Conservation (phyloP, 2,329 filamentous ascomycete species). For the Piedraia hortae region DNA sequence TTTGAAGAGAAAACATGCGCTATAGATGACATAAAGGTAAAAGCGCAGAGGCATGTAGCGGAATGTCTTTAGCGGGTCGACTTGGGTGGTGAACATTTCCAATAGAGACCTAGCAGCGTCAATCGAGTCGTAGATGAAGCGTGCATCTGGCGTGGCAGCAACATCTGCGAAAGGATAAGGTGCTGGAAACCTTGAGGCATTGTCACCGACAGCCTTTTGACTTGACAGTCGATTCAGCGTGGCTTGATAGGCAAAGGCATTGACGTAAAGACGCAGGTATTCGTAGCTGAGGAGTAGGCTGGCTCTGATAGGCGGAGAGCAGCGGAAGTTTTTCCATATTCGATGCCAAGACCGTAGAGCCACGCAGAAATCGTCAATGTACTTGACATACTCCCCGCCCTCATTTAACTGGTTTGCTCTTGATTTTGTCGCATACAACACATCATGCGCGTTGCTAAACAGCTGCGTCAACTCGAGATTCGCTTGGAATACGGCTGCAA, state of each 20-base stretch:
- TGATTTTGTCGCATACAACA: constrained; percentile 11
- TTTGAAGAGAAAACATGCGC: constrained; percentile 38
- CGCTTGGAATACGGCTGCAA: constrained; percentile 11
- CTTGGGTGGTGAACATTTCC: constrained; percentile 29
- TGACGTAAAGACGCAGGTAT: constrained; percentile 36
- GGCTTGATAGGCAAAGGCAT: constrained; percentile 31
- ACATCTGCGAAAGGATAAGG: constrained; percentile 14
- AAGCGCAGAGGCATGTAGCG: constrained; percentile 37
- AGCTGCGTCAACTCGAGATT: constrained; percentile 12
- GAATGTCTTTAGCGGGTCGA: constrained; percentile 29
- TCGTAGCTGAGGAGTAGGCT: constrained; percentile 35
- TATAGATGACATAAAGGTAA: constrained; percentile 35
- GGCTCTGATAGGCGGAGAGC: constrained; percentile 28
- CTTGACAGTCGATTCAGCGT: constrained; percentile 9
- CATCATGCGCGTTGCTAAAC: constrained; percentile 12
- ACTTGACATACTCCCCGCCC: constrained; percentile 13
- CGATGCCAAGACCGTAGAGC: constrained; percentile 11
- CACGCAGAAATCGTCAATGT: constrained; percentile 12
- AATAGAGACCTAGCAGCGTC: constrained; percentile 35
- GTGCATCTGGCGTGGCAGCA: constrained; percentile 31
- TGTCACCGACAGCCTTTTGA: constrained; percentile 4
- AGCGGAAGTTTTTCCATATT: constrained; percentile 10
- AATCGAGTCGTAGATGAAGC: constrained; percentile 38
- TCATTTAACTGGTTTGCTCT: constrained; percentile 11
- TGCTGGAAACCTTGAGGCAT: too few species aligned